Percentiles rank a stretch among this genome's conserved stretches.
Evolutionary conservation across 257 asterid genomes (phyloP).

Genomic region (Solanum neorickii): DNA sequence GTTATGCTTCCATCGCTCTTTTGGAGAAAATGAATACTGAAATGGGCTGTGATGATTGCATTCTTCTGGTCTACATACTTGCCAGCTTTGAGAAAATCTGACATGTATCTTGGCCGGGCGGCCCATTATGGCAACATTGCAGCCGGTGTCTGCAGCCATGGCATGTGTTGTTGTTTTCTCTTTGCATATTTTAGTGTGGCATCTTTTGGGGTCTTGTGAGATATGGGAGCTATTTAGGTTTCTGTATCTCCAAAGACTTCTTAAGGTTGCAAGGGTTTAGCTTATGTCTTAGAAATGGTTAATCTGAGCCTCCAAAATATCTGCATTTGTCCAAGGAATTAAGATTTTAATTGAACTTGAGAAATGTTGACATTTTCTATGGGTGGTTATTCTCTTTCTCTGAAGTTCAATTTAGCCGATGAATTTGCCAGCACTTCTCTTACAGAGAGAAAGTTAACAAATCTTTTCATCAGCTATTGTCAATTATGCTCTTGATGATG

Average conservation of each 20-base stretch:
- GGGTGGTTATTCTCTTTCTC: not conserved
- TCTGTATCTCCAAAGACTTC: slow-evolving; percentile 9
- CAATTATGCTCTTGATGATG: not conserved
- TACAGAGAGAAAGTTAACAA: not conserved
- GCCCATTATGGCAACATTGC: not conserved
- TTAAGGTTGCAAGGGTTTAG: not conserved
- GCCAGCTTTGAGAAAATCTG: not conserved
- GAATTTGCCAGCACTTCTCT: not conserved
- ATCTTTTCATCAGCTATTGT: not conserved
- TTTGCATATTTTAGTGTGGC: not conserved
- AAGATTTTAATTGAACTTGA: not conserved
- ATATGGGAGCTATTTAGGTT: not conserved
- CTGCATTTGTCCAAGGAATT: not conserved
- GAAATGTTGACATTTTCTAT: not conserved
- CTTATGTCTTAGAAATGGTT: not conserved
- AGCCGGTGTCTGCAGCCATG: not conserved
- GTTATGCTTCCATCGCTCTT: not conserved
- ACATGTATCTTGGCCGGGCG: slow-evolving; percentile 23
- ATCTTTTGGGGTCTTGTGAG: not conserved
- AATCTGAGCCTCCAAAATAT: not conserved
- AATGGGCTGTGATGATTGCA: slow-evolving; percentile 9
- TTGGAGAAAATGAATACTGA: not conserved
- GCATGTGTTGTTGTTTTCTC: not conserved
- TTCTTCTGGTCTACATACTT: not conserved
- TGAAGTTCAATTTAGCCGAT: not conserved